These are phyloP conservation scores for Davidsoniella virescens DNA, from an alignment of 2,329 filamentous ascomycete species.

Conservation along the genomic window DNA sequence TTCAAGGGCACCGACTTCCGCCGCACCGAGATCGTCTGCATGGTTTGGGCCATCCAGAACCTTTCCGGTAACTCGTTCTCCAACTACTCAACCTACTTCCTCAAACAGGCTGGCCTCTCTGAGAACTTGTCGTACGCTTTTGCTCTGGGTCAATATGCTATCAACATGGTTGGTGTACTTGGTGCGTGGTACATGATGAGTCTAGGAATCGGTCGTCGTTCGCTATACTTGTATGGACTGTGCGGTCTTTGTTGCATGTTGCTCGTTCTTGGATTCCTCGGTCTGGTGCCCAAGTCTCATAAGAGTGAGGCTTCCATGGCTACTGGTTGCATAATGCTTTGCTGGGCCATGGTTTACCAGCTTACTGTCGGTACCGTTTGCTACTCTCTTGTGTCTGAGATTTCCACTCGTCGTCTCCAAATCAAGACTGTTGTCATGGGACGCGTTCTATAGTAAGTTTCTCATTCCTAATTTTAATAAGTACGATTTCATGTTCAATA, in stretches of 20 bases:
- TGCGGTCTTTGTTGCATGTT: constrained; percentile 61
- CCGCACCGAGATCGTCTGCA: constrained; percentile 55
- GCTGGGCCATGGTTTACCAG: constrained; percentile 73
- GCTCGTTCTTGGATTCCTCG: constrained; percentile 69
- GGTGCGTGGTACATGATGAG: constrained; percentile 71
- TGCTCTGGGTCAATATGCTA: constrained; percentile 47
- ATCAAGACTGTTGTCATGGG: constrained; percentile 87
- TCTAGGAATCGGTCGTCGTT: constrained; percentile 55
- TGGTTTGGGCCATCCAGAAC: constrained; percentile 48
- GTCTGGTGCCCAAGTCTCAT: constrained; percentile 48
- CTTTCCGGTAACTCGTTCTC: constrained; percentile 47
- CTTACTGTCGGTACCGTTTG: constrained; percentile 77
- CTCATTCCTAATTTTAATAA: not conserved
- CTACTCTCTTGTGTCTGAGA: constrained; percentile 74
- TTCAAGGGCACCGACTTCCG: constrained; percentile 66
- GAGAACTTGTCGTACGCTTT: constrained; percentile 38
- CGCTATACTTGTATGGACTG: constrained; percentile 61
- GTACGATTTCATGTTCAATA: not conserved
- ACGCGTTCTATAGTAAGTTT: constrained; percentile 51
- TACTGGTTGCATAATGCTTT: constrained; percentile 71
- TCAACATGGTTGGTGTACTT: constrained; percentile 68
- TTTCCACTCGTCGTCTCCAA: constrained; percentile 67
- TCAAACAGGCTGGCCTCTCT: constrained; percentile 41
- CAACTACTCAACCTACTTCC: constrained; percentile 49
- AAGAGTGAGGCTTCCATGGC: constrained; percentile 49